These are phyloP conservation scores for Spiromastix sp. DNA, from an alignment of 2,329 filamentous ascomycete genomes.

Conservation along the genomic window DNA sequence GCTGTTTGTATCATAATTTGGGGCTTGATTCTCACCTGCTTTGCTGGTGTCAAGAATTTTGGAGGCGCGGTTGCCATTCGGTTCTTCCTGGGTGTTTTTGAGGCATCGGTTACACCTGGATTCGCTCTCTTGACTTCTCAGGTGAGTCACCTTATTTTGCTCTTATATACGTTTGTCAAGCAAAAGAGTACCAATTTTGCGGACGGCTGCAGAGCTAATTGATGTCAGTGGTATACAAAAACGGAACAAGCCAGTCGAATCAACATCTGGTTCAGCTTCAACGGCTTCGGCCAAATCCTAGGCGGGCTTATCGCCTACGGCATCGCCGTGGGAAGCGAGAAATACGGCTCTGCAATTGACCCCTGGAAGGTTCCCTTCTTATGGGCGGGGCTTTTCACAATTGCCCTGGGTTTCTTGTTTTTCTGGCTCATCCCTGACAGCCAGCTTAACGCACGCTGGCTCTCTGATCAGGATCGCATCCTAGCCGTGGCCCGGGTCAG, in stretches of 20 bases:
- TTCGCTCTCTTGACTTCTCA: constrained; percentile 53
- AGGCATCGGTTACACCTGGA: constrained; percentile 58
- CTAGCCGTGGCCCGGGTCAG: constrained; percentile 62
- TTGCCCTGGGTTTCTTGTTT: constrained; percentile 39
- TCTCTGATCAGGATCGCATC: constrained; percentile 56
- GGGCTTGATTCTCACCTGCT: constrained; percentile 47
- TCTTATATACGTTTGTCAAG: no score
- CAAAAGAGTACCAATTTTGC: no score
- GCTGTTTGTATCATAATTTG: constrained; percentile 49
- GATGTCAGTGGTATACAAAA: constrained; percentile 63
- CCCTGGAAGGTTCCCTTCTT: constrained; percentile 58
- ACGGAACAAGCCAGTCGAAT: constrained; percentile 54
- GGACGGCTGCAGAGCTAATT: no score
- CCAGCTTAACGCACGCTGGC: constrained; percentile 50
- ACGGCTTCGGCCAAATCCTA: constrained; percentile 53
- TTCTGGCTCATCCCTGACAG: constrained; percentile 47
- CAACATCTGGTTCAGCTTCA: constrained; percentile 60
- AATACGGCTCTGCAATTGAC: constrained; percentile 47
- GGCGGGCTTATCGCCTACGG: constrained; percentile 55
- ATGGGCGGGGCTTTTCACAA: constrained; percentile 43
- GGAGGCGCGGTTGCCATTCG: constrained; percentile 53
- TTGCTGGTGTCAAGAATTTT: constrained; percentile 53
- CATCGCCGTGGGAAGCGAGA: constrained; percentile 46
- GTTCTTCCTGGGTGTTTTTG: constrained; percentile 59
- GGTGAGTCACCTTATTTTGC: constrained; percentile 13